Conservation (phyloP, 768 basidiomycete genomes). For the Suillus decipiens region DNA sequence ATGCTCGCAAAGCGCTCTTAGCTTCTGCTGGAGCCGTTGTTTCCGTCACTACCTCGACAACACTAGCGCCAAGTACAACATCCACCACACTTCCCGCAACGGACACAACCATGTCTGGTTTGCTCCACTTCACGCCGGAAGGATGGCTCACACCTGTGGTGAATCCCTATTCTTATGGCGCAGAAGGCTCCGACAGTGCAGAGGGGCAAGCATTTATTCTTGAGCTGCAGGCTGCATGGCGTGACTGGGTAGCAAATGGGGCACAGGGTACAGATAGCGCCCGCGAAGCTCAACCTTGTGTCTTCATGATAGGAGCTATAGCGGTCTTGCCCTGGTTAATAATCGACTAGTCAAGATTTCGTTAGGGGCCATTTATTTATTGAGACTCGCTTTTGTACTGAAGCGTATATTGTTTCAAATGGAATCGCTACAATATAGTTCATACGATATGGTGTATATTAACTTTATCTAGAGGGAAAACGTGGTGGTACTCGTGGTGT, state of each 20-base stretch:
- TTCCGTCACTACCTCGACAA: constrained; percentile 10
- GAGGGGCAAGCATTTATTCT: constrained; percentile 83
- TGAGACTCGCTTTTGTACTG: background rate
- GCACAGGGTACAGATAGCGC: constrained; percentile 50
- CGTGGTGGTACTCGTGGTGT: background rate
- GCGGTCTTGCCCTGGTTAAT: background rate
- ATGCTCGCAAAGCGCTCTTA: constrained; percentile 44
- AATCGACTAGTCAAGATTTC: background rate
- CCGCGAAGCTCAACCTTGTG: background rate
- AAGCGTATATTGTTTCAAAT: background rate
- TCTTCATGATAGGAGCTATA: background rate
- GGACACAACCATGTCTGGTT: constrained; percentile 14
- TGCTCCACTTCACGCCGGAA: constrained; percentile 52
- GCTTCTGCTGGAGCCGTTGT: constrained; percentile 20
- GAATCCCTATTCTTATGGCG: constrained; percentile 58
- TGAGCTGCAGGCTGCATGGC: constrained; percentile 71
- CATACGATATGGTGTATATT: background rate
- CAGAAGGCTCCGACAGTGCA: constrained; percentile 56
- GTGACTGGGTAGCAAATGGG: constrained; percentile 68
- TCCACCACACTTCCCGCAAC: constrained; percentile 16
- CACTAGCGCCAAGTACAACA: constrained; percentile 5
- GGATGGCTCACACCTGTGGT: constrained; percentile 79
- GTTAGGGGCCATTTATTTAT: background rate
- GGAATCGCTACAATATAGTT: background rate
- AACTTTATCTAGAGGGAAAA: background rate